Evolutionary conservation across 1,139 yeast species (phyloP).

Genomic region (Scheffersomyces segobiensis): DNA sequence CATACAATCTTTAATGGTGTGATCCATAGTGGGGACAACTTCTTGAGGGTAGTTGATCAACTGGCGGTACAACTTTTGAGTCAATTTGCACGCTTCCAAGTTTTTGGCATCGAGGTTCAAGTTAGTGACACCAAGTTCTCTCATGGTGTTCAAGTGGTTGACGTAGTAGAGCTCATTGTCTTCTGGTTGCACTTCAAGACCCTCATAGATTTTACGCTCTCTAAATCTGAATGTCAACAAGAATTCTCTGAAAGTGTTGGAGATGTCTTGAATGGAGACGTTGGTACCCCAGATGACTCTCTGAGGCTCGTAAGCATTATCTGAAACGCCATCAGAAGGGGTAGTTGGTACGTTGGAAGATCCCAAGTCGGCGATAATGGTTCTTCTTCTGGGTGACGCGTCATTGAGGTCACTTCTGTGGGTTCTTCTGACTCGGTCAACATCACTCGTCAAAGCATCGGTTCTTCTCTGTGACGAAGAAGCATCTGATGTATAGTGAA

Average conservation of each 20-base stretch:
- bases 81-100: constrained; percentile 70
- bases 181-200: constrained; percentile 46
- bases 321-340: constrained; percentile 21
- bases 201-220: constrained; percentile 66
- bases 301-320: constrained; percentile 52
- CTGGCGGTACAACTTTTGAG: constrained; percentile 81
- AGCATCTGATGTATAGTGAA: constrained; percentile 41
- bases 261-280: constrained; percentile 86
- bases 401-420: constrained; percentile 47
- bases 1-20: constrained; percentile 87
- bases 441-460: constrained; percentile 41
- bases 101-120: constrained; percentile 83
- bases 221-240: constrained; percentile 80
- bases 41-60: constrained; percentile 93
- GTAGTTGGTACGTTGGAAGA: not conserved
- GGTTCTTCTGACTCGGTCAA: constrained; percentile 43
- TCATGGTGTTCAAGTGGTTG: constrained; percentile 70
- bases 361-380: constrained; percentile 25
- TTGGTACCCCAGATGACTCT: constrained; percentile 99
- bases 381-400: constrained; percentile 44
- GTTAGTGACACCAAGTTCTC: constrained; percentile 76
- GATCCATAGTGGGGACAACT: constrained; percentile 97
- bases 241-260: constrained; percentile 77
- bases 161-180: constrained; percentile 79
- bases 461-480: constrained; percentile 25